phyloP scores from a whole-genome alignment of 805 yeast genomes.

The Ogataea saltuana region DNA sequence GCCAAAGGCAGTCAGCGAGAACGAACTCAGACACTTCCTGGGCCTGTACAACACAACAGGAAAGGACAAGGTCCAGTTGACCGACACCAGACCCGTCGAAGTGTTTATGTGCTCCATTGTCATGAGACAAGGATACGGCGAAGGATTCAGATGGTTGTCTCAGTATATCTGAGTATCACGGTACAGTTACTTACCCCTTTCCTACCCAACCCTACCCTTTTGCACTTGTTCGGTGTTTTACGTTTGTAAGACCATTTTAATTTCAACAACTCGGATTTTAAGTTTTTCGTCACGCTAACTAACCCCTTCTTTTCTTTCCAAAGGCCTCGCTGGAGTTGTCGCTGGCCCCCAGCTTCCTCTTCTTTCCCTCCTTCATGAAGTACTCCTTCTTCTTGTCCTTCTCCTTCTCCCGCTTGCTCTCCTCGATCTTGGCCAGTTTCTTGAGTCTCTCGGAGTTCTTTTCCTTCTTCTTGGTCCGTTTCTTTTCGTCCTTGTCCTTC shows the following conservation, averaged over 20 bases:
- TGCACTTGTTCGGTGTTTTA: no score
- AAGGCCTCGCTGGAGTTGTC: no score
- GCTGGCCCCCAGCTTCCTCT: slow-evolving; percentile 46
- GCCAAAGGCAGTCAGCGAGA: slow-evolving; percentile 91
- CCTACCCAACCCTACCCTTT: no score
- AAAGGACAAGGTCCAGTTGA: slow-evolving; percentile 69
- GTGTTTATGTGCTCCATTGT: slow-evolving; percentile 97
- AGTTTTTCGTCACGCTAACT: no score
- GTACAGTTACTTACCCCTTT: no score
- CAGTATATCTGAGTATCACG: slow-evolving; percentile 68
- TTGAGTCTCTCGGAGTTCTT: slow-evolving; percentile 75
- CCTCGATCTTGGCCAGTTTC: slow-evolving; percentile 74
- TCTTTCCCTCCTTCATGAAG: slow-evolving; percentile 70
- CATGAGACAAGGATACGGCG: slow-evolving; percentile 98
- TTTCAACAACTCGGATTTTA: no score
- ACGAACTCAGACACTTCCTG: slow-evolving; percentile 86
- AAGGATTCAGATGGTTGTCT: slow-evolving; percentile 97
- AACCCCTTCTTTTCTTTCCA: no score
- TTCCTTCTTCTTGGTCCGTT: slow-evolving; percentile 68
- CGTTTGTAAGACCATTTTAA: no score
- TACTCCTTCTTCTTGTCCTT: slow-evolving; percentile 84
- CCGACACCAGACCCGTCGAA: slow-evolving; percentile 86
- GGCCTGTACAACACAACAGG: slow-evolving; percentile 91
- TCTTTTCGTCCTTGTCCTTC: slow-evolving; percentile 81
- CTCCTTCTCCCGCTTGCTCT: slow-evolving; percentile 68